phyloP scores from a whole-genome alignment of 805 yeast species.

The Yarrowia alimentaria region DNA sequence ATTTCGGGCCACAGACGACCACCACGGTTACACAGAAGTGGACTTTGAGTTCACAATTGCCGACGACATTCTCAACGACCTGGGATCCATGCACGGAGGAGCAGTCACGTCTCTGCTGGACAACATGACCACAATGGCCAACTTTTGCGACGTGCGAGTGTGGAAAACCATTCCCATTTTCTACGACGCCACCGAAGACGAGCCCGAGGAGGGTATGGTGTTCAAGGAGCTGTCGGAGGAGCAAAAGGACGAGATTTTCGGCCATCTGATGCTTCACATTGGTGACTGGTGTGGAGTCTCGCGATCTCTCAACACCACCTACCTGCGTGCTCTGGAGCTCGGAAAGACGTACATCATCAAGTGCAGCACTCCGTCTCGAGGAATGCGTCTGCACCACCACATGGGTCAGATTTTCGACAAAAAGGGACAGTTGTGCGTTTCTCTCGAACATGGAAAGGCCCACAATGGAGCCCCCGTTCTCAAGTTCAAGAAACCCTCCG shows the following conservation, averaged over 20 bases:
- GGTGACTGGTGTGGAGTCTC: slow-evolving; percentile 27
- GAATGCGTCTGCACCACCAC: slow-evolving; percentile 25
- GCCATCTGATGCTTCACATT: slow-evolving; percentile 17
- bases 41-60: slow-evolving; percentile 23
- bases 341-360: slow-evolving; percentile 9
- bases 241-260: slow-evolving; percentile 23
- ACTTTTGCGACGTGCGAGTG: slow-evolving; percentile 21
- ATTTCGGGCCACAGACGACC: slow-evolving; percentile 13
- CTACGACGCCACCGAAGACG: slow-evolving; percentile 26
- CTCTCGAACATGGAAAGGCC: slow-evolving; percentile 26
- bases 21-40: slow-evolving; percentile 22
- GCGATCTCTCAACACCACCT: slow-evolving; percentile 25
- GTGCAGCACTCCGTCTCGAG: slow-evolving; percentile 25
- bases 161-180: slow-evolving; percentile 26
- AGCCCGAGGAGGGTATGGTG: slow-evolving; percentile 16
- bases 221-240: slow-evolving; percentile 14
- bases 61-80: slow-evolving; percentile 23
- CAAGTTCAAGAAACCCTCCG: slow-evolving; percentile 22
- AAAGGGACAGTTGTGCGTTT: slow-evolving; percentile 20
- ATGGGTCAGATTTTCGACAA: slow-evolving; percentile 17
- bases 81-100: slow-evolving; percentile 28
- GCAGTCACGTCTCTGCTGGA: slow-evolving; percentile 19
- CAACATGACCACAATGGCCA: slow-evolving; percentile 28
- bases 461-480: slow-evolving; percentile 18
- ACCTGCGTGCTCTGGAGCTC: slow-evolving; percentile 17